Percentiles rank a stretch among this genome's conserved stretches.
Evolutionary conservation across 179 eudicot genomes (phyloP).

Genomic region (Heliamphora ciliata): DNA sequence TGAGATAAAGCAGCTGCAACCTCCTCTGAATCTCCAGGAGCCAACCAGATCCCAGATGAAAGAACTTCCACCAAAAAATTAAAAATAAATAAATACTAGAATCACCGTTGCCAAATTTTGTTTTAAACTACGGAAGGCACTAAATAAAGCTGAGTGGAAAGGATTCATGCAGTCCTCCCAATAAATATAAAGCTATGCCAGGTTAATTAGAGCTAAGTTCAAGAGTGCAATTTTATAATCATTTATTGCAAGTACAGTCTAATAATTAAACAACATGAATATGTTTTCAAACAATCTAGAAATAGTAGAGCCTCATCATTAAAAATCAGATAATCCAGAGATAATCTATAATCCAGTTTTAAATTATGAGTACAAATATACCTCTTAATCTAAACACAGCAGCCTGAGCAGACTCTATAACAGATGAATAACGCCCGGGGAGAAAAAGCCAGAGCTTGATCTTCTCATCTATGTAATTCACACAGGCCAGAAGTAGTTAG

Average conservation of each 20-base stretch:
- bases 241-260: neutral
- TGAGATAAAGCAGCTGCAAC: slow-evolving; percentile 82
- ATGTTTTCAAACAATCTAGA: neutral
- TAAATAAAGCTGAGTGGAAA: neutral
- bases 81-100: neutral
- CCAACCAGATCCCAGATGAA: slow-evolving; percentile 86
- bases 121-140: neutral
- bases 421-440: slow-evolving; percentile 67
- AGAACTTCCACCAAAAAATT: slow-evolving; percentile 39
- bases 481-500: slow-evolving; percentile 13
- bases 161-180: neutral
- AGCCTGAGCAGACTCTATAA: slow-evolving; percentile 57
- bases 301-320: neutral
- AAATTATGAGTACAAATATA: slow-evolving; percentile 17
- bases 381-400: slow-evolving; percentile 76
- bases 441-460: slow-evolving; percentile 96
- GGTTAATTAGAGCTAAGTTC: neutral
- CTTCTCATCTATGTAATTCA: slow-evolving; percentile 59
- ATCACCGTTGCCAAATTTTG: neutral
- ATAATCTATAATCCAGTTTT: neutral
- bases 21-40: slow-evolving; percentile 98
- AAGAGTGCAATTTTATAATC: slow-evolving; percentile 3
- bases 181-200: neutral
- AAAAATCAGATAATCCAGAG: neutral
- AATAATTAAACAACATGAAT: neutral